Evolutionary conservation across 2,329 filamentous ascomycete genomes (phyloP), one percentile per base, ranked within the genome.

Genomic region (Geosmithia putterillii): DNA sequence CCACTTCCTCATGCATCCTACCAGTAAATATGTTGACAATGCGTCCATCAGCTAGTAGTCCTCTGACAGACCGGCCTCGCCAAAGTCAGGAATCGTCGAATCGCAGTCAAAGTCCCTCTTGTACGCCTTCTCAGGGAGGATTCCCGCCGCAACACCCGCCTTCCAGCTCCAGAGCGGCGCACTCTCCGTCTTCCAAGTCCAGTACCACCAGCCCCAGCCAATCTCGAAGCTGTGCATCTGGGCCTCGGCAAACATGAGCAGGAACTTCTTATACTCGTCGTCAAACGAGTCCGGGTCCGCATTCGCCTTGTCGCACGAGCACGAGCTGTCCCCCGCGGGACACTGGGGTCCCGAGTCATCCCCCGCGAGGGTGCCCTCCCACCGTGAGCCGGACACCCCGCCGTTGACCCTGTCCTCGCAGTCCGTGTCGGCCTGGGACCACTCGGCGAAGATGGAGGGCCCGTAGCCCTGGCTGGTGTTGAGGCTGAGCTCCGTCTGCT

Each of bases 201-300:
- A 98, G 65, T 98, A 98, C 66, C 94, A 95, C 92, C 92, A 98
- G 41, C 92, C 92, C 82, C 85, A 92, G 6, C 86, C 87, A 49
- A 82, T 80, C 62, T 96, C 90, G 57, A 96, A 98, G 46, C 81
- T 86, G 53, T 82, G 73, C 86, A 98, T 98, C 67, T 98, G 92
- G 43, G 89, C 92, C 63, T 95, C 83, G 6, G 92, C 92, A 64
- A 96, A 96, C 63, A 85, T 86, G 50, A 77, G 75, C 48, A 98
- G 69, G 63, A 90, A 96, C 51, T 79, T 66, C 65, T 92, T 95
- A 65, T 98, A 98, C 4, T 68, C 65, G 45, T 69, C 67, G 34
- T 74, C 79, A 68, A 89, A 96, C 4, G 64, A 57, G 17, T 67
- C 63, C 0, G 83, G 73, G 53, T 83, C 79, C 1, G 82, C 81